Evolutionary conservation across 2,329 filamentous ascomycete species (phyloP).

Genomic region (Chaetomiaceae sp.): DNA sequence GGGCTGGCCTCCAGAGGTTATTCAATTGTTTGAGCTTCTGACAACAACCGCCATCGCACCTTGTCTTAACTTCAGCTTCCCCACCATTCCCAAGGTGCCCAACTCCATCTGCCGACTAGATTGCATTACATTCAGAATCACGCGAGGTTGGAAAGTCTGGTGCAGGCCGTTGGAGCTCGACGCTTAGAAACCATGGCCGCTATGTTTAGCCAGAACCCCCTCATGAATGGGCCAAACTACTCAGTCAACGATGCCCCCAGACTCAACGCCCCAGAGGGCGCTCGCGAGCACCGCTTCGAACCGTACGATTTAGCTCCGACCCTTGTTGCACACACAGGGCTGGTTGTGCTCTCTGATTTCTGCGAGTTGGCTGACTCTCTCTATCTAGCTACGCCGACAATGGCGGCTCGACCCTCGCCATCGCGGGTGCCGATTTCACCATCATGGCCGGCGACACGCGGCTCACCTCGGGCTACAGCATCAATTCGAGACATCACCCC

Average conservation of each 20-base stretch:
- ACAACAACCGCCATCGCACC: too few relatives aligned
- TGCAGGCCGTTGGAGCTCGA: not conserved
- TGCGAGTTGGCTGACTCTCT: constrained; percentile 7
- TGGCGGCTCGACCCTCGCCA: constrained; percentile 91
- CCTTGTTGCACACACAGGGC: not conserved
- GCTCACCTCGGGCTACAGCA: constrained; percentile 93
- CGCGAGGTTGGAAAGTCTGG: not conserved
- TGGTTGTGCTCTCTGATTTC: not conserved
- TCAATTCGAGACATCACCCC: constrained; percentile 92
- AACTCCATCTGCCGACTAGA: not conserved
- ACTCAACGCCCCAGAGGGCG: constrained; percentile 47
- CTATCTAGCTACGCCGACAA: constrained; percentile 84
- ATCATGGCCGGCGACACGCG: constrained; percentile 97
- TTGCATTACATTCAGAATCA: not conserved
- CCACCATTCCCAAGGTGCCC: not conserved
- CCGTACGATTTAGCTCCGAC: constrained; percentile 57
- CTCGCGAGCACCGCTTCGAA: constrained; percentile 79
- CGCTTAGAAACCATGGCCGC: constrained; percentile 43
- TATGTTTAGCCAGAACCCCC: constrained; percentile 67
- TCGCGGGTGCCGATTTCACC: constrained; percentile 88
- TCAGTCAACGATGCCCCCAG: constrained; percentile 60
- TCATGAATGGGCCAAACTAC: constrained; percentile 66
- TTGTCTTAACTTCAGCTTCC: not conserved
- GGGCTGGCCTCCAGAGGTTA: constrained; percentile 1
- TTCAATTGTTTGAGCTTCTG: not conserved